Conservation (phyloP, 768 basidiomycete genomes). For the Chalciporus pseudorubinellus region DNA sequence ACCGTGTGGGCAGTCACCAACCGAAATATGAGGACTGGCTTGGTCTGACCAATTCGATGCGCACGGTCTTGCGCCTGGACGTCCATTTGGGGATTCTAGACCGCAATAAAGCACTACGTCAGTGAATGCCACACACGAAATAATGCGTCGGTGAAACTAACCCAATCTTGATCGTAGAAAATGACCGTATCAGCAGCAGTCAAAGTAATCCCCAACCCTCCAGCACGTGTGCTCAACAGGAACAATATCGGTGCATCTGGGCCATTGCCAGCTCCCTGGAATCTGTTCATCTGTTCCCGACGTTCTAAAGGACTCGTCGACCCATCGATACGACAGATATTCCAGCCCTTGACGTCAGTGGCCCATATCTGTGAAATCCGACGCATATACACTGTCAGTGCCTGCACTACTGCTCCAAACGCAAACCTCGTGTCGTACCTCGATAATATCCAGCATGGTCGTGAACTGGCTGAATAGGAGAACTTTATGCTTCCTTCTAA, state of each 20-base stretch:
- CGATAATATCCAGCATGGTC: constrained; percentile 93
- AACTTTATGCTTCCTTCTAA: constrained; percentile 78
- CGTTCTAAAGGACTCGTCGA: constrained; percentile 76
- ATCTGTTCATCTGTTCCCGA: constrained; percentile 79
- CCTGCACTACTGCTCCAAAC: too few species aligned
- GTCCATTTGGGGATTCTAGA: constrained; percentile 93
- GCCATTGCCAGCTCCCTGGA: constrained; percentile 69
- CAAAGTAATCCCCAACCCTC: constrained; percentile 94
- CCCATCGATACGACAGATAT: constrained; percentile 90
- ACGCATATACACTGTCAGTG: neutral
- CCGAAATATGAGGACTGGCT: constrained; percentile 86
- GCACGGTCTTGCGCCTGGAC: constrained; percentile 94
- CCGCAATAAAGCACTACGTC: neutral
- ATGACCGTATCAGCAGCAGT: constrained; percentile 56
- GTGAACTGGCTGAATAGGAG: constrained; percentile 93
- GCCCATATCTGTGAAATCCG: constrained; percentile 62
- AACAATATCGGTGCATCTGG: constrained; percentile 71
- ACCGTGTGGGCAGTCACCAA: constrained; percentile 85
- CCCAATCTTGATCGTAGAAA: constrained; percentile 26
- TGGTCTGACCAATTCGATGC: constrained; percentile 93
- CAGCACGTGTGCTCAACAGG: constrained; percentile 90
- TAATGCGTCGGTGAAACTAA: neutral
- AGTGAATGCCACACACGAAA: neutral
- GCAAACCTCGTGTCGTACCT: constrained; percentile 47
- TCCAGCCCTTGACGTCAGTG: constrained; percentile 74